Base-by-base conservation (phyloP, 2,329 filamentous ascomycete species). In the Aquanectria penicillioides region DNA sequence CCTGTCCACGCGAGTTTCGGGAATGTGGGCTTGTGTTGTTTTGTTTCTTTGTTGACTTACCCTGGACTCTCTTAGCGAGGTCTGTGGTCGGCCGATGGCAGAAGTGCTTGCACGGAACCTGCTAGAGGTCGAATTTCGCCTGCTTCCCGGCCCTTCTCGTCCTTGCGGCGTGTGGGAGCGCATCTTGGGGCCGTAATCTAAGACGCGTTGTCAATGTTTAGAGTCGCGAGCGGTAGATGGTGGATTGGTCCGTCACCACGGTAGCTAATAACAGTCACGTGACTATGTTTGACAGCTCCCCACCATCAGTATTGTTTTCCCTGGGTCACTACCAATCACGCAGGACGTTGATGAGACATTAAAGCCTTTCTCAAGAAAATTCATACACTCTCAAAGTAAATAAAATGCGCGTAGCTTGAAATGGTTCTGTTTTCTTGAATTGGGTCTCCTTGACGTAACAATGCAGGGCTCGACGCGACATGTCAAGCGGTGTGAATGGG, bases 21-120 rank as follows among this genome's bases (percentile, higher is more conserved):
- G 34, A 23, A 31, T 37, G 44, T 26, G 49, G 49, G 58, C 40
- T 44, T 51, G 59, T 48, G 56, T 69, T 68, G 66, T 66, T 69
- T 63, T 63, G 52, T 44, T 59, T 54, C 37, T 37, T 64, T 68
- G 66, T 69, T 68, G 63, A 74, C 76, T 64, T 74, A 79, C 76
- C 67, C 77, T 71, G 28, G 77, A 77, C 52, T 77, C 74, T 37
- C 76, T 70, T 2, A 78, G 53, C 1, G 71, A 71, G 4, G 73
- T 71, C 37, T 76, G 74, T 1, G 76, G 74, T n/a, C 72, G 64
- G 0, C 77, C 74, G 11, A 78, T 66, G 10, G 72, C 69, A 3
- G 77, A 78, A 2, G 70, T 73, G 41, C 76, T 77, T 1, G 73
- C 70, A 26, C 77, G 73, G 36, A 79, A 69, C 15, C 73, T 69